Evolutionary conservation across 805 yeast genomes (phyloP).

Genomic region (Maudiozyma barnettii): DNA sequence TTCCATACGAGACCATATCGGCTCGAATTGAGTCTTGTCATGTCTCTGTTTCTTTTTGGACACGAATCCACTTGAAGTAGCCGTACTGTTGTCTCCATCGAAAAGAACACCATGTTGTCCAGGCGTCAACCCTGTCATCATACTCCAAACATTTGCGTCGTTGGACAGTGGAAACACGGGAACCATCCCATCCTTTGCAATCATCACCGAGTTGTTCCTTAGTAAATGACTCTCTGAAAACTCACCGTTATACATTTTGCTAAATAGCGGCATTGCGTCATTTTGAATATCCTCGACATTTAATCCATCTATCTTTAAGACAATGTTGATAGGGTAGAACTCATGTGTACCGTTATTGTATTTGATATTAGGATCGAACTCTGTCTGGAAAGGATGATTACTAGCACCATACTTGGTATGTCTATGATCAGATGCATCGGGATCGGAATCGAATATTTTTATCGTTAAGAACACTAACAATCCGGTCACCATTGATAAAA

Average conservation of each 20-base stretch:
- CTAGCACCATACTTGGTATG: not conserved
- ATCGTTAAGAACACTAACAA: constrained; percentile 1
- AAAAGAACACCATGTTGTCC: not conserved
- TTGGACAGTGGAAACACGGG: not conserved
- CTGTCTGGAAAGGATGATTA: not conserved
- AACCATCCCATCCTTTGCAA: not conserved
- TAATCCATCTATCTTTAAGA: constrained; percentile 80
- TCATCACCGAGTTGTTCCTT: not conserved
- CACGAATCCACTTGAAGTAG: not conserved
- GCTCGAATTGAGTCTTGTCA: not conserved
- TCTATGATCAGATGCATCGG: not conserved
- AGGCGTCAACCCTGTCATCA: not conserved
- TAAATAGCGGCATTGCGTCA: constrained; percentile 57
- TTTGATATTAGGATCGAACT: constrained; percentile 9
- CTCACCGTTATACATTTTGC: not conserved
- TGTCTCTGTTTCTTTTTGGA: not conserved
- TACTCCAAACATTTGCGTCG: not conserved
- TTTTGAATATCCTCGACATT: constrained; percentile 57
- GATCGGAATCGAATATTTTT: constrained; percentile 1
- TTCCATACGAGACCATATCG: not conserved
- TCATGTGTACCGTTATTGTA: constrained; percentile 52
- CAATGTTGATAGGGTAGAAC: constrained; percentile 69
- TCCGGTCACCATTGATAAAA: not conserved
- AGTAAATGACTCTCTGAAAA: not conserved
- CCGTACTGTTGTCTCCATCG: not conserved